These are phyloP conservation scores for Saccharum spontaneum DNA, from an alignment of 176 grass and related monocot species.

Conservation along the genomic window DNA sequence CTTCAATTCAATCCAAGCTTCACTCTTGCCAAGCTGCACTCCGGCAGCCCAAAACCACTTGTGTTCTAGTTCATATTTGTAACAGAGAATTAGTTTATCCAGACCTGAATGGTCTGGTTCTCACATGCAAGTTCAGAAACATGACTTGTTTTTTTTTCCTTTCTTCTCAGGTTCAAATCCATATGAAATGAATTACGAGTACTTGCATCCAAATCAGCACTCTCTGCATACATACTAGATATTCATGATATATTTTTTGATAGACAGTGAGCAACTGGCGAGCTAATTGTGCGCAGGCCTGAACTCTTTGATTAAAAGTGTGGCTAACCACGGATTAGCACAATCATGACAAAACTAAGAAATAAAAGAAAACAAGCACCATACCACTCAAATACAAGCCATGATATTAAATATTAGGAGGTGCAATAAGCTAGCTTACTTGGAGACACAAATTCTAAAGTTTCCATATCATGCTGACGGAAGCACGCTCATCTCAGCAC, in stretches of 20 bases:
- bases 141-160: not conserved
- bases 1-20: too few species aligned
- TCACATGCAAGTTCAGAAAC: not conserved
- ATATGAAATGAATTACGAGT: too few species aligned
- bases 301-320: not conserved
- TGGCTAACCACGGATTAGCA: not conserved
- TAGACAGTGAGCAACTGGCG: too few species aligned
- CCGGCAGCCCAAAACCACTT: too few species aligned
- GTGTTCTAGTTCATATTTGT: too few species aligned
- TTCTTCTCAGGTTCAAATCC: not conserved
- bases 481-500: not conserved
- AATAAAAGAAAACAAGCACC: too few species aligned
- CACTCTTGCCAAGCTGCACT: too few species aligned
- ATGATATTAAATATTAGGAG: not conserved
- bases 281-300: not conserved
- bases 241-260: not conserved
- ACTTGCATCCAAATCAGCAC: not conserved
- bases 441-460: not conserved
- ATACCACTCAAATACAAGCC: not conserved
- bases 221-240: not conserved
- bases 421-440: not conserved
- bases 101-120: not conserved
- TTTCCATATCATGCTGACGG: not conserved
- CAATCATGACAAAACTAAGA: too few species aligned
- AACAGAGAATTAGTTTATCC: not conserved